Conservation (phyloP, 1,139 yeast genomes). For the Tardiomyces blankii region DNA sequence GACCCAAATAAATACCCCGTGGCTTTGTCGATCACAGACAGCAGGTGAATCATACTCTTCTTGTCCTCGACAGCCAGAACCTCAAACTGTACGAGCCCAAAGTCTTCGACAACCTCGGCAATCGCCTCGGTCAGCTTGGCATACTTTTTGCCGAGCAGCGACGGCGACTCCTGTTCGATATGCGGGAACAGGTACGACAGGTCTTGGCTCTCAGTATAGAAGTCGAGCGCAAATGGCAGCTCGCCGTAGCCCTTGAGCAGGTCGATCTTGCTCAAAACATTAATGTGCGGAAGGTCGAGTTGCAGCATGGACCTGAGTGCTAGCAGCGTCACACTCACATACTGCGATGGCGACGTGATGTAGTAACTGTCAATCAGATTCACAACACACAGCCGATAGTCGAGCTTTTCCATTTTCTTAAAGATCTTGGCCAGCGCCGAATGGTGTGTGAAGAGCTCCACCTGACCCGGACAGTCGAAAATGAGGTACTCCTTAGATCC, state of each 20-base stretch:
- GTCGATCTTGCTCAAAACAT: slow-evolving; percentile 87
- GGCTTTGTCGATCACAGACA: slow-evolving; percentile 75
- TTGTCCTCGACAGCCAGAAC: slow-evolving; percentile 89
- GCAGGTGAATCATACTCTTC: slow-evolving; percentile 73
- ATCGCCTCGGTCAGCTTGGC: slow-evolving; percentile 65
- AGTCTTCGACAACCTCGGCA: slow-evolving; percentile 78
- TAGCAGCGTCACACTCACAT: slow-evolving; percentile 69
- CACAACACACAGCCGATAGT: slow-evolving; percentile 72
- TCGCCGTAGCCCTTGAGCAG: slow-evolving; percentile 56
- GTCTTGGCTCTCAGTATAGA: slow-evolving; percentile 88
- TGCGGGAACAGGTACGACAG: slow-evolving; percentile 56
- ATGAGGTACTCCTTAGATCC: slow-evolving; percentile 60
- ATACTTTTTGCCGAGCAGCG: slow-evolving; percentile 50
- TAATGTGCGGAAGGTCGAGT: slow-evolving; percentile 85
- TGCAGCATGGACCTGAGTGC: slow-evolving; percentile 88
- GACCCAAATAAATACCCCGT: slow-evolving; percentile 90
- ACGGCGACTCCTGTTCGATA: slow-evolving; percentile 56
- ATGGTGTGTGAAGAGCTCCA: slow-evolving; percentile 87
- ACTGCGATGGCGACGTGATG: slow-evolving; percentile 80
- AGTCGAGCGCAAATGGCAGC: slow-evolving; percentile 58
- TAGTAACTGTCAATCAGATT: slow-evolving; percentile 80
- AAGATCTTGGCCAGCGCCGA: slow-evolving; percentile 71
- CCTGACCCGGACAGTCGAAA: slow-evolving; percentile 98
- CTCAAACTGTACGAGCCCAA: slow-evolving; percentile 77
- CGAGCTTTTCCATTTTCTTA: slow-evolving; percentile 55